Percentiles rank a stretch among this genome's conserved stretches.
phyloP scores from a whole-genome alignment of 768 basidiomycete genomes.

The Kwoniella sp. region DNA sequence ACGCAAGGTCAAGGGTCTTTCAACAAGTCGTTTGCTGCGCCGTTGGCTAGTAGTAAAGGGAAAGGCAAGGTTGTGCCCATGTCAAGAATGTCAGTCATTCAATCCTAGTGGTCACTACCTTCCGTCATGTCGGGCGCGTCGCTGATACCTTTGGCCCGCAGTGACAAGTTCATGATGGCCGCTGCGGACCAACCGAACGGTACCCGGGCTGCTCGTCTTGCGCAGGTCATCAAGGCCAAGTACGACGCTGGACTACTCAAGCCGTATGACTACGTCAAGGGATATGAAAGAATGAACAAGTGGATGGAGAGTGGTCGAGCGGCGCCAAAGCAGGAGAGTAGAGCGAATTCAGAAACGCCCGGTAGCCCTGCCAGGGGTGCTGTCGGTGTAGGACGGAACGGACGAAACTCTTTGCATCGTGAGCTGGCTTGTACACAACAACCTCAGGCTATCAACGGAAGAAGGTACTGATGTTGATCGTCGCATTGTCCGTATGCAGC shows the following conservation, averaged over 20 bases:
- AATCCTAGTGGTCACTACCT: conserved; percentile 43
- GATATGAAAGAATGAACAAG: conserved; percentile 82
- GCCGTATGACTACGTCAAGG: conserved; percentile 96
- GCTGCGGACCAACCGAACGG: conserved; percentile 94
- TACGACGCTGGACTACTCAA: conserved; percentile 94
- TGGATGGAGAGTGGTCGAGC: conserved; percentile 77
- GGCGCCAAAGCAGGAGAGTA: conserved; percentile 39
- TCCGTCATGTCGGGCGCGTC: conserved; percentile 59
- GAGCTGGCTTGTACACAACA: too few relatives aligned
- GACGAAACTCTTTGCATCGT: background rate
- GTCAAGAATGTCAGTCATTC: conserved; percentile 38
- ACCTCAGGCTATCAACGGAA: too few relatives aligned
- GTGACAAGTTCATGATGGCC: conserved; percentile 85
- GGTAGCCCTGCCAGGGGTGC: conserved; percentile 26
- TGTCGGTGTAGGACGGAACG: conserved; percentile 9
- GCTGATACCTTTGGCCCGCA: conserved; percentile 69
- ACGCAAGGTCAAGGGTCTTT: background rate
- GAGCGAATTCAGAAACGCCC: conserved; percentile 24
- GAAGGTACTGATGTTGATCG: too few relatives aligned
- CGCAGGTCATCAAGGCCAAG: conserved; percentile 89
- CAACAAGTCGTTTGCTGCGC: background rate
- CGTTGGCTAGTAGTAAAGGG: conserved; percentile 18
- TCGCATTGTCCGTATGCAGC: conserved; percentile 3
- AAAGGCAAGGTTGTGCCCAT: conserved; percentile 35
- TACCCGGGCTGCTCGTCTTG: conserved; percentile 83